phyloP scores from a whole-genome alignment of 2,329 filamentous ascomycete species.

The Epichloe sibirici region DNA sequence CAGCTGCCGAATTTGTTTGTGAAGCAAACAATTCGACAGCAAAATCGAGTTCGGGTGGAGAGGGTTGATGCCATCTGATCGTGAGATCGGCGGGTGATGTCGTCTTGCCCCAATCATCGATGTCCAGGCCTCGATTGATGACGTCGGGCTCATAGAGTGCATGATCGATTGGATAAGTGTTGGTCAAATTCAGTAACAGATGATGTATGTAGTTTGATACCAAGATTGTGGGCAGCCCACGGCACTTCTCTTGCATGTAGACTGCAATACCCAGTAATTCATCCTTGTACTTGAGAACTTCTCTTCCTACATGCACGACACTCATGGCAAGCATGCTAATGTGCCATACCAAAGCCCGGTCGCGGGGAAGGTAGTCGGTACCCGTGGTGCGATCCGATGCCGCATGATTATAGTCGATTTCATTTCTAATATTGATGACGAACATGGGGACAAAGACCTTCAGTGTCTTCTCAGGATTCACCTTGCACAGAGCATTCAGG shows the following conservation, averaged over 20 bases:
- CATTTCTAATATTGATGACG: constrained; percentile 81
- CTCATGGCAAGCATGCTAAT: constrained; percentile 97
- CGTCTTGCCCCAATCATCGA: constrained; percentile 75
- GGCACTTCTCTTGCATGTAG: constrained; percentile 95
- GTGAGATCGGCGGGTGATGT: constrained; percentile 63
- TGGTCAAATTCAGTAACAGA: constrained; percentile 82
- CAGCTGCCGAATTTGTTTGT: constrained; percentile 65
- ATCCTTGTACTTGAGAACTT: constrained; percentile 77
- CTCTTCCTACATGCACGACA: constrained; percentile 85
- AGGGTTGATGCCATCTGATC: constrained; percentile 85
- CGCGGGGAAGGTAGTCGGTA: constrained; percentile 82
- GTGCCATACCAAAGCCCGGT: constrained; percentile 91
- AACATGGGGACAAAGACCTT: constrained; percentile 85
- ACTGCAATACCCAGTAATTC: constrained; percentile 83
- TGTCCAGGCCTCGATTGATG: constrained; percentile 56
- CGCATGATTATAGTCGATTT: constrained; percentile 93
- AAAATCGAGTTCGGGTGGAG: constrained; percentile 69
- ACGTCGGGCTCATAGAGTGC: constrained; percentile 73
- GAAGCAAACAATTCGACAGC: constrained; percentile 80
- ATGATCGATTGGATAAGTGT: constrained; percentile 87
- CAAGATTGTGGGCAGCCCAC: constrained; percentile 86
- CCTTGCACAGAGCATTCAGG: constrained; percentile 89
- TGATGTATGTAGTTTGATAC: constrained; percentile 98
- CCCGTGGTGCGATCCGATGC: constrained; percentile 91
- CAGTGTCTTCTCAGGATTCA: constrained; percentile 84